phyloP scores from a whole-genome alignment of 768 basidiomycete genomes.

The Lactarius hengduanensis region DNA sequence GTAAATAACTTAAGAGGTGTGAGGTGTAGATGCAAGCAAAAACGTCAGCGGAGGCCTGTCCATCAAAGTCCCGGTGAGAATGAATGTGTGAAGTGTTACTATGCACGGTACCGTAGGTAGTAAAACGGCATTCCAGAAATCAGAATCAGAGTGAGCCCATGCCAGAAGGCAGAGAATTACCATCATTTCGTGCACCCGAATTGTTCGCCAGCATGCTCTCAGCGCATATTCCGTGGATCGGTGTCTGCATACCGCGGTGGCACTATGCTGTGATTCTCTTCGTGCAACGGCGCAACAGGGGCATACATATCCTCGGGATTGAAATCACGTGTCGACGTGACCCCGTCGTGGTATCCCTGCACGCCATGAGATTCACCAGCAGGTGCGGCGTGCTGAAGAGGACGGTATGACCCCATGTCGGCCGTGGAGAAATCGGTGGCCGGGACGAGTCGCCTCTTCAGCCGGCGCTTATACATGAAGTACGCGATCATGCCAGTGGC shows the following conservation, averaged over 20 bases:
- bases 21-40: not conserved
- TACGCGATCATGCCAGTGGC: not conserved
- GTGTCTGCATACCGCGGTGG: constrained; percentile 3
- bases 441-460: not conserved
- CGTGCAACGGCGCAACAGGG: not conserved
- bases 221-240: not conserved
- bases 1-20: not conserved
- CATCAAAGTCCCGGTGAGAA: not conserved
- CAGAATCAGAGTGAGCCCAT: not conserved
- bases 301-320: not conserved
- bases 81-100: not conserved
- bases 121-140: not conserved
- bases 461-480: not conserved
- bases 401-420: constrained; percentile 14
- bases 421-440: not conserved
- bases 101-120: not conserved
- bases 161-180: not conserved
- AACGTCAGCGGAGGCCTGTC: not conserved
- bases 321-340: not conserved
- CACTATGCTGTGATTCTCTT: not conserved
- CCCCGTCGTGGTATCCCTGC: constrained; percentile 9
- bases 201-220: not conserved
- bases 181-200: not conserved
- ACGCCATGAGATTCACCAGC: constrained; percentile 9
- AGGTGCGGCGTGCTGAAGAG: constrained; percentile 18